Evolutionary conservation across 768 basidiomycete genomes (phyloP).

Genomic region (Russula virescens): DNA sequence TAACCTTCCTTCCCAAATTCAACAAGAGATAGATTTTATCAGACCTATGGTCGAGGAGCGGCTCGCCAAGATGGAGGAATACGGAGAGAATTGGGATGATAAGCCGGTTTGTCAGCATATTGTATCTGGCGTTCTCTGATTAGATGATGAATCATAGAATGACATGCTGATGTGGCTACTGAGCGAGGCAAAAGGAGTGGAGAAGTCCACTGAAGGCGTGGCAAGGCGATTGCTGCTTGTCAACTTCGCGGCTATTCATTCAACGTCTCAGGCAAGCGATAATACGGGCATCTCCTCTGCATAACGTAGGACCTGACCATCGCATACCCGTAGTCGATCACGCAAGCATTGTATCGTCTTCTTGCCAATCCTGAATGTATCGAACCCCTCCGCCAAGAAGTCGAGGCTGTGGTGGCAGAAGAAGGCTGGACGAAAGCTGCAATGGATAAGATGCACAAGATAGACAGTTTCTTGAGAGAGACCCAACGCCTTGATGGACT

Average conservation of each 20-base stretch:
- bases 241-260: slow-evolving; percentile 37
- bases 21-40: slow-evolving; percentile 10
- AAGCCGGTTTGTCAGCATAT: slow-evolving; percentile 25
- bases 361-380: slow-evolving; percentile 29
- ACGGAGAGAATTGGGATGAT: slow-evolving; percentile 25
- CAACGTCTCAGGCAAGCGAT: slow-evolving; percentile 28
- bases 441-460: slow-evolving; percentile 30
- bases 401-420: slow-evolving; percentile 27
- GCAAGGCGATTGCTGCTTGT: slow-evolving; percentile 27
- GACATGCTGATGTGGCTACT: slow-evolving; percentile 45
- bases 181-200: slow-evolving; percentile 32
- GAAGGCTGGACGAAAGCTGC: slow-evolving; percentile 33
- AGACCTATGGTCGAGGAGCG: slow-evolving; percentile 24
- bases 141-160: slow-evolving; percentile 34
- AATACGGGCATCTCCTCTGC: too few relatives aligned
- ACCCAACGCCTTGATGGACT: slow-evolving; percentile 29
- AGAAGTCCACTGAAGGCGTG: slow-evolving; percentile 32
- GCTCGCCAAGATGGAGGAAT: slow-evolving; percentile 21
- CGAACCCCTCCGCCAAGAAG: slow-evolving; percentile 31
- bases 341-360: slow-evolving; percentile 29
- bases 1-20: slow-evolving; percentile 17
- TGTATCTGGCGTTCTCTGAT: too few relatives aligned
- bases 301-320: background rate
- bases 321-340: slow-evolving; percentile 26
- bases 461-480: slow-evolving; percentile 36